Evolutionary conservation across 495 filamentous ascomycete species (phyloP).

Genomic region (Halenospora varia): DNA sequence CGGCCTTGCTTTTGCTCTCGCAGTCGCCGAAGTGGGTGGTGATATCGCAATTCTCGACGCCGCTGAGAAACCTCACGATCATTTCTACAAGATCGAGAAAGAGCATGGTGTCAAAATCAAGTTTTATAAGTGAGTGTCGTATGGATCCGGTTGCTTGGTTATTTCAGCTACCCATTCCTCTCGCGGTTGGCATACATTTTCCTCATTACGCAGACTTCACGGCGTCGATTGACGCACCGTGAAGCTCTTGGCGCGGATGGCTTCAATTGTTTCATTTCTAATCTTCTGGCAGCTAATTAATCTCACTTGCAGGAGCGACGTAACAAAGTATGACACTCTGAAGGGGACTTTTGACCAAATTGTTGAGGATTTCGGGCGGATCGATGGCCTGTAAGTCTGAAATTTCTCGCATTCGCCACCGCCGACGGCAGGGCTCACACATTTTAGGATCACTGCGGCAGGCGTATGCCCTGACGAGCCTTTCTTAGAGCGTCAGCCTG

Average conservation of each 20-base stretch:
- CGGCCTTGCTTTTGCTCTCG: slow-evolving; percentile 38
- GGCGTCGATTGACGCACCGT: too few species aligned
- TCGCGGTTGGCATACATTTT: too few species aligned
- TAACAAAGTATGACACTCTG: slow-evolving; percentile 11
- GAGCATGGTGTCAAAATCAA: slow-evolving; percentile 20
- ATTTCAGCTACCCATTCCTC: too few species aligned
- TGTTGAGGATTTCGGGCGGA: slow-evolving; percentile 21
- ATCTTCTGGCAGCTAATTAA: not conserved
- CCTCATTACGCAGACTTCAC: too few species aligned
- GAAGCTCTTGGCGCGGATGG: too few species aligned
- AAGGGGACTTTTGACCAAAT: slow-evolving; percentile 19
- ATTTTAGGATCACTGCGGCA: slow-evolving; percentile 56
- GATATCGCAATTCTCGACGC: slow-evolving; percentile 43
- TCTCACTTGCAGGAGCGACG: slow-evolving; percentile 5
- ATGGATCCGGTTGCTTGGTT: too few species aligned
- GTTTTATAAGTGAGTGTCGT: slow-evolving; percentile 15
- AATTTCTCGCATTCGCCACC: not conserved
- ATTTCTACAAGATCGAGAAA: slow-evolving; percentile 18
- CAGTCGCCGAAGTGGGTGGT: slow-evolving; percentile 47
- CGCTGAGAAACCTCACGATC: slow-evolving; percentile 8
- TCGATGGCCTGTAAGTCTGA: slow-evolving; percentile 14
- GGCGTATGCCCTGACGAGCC: slow-evolving; percentile 68
- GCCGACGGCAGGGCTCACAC: not conserved
- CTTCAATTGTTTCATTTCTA: too few species aligned
- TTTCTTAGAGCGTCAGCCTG: slow-evolving; percentile 60